These are phyloP conservation scores for Thelonectria blattea DNA, from an alignment of 2,329 filamentous ascomycete genomes.

Conservation along the genomic window DNA sequence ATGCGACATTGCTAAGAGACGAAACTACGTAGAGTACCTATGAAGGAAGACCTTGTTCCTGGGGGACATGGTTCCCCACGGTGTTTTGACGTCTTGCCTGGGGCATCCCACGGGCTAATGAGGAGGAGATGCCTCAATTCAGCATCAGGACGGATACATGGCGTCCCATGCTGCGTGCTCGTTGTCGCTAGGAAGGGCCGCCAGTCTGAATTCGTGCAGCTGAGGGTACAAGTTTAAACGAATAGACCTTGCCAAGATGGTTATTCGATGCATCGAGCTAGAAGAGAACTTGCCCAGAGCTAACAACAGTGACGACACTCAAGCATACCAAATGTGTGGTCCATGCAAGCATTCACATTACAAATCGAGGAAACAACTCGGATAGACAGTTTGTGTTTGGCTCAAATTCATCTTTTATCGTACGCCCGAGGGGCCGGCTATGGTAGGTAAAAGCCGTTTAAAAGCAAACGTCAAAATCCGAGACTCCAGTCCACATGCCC, in stretches of 20 bases:
- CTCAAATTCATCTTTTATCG: slow-evolving; percentile 47
- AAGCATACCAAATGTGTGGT: background rate
- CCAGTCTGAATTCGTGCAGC: background rate
- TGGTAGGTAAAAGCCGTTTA: slow-evolving; percentile 39
- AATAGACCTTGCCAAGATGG: background rate
- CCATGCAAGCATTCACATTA: background rate
- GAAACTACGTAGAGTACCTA: too few relatives aligned
- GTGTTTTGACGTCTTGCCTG: background rate
- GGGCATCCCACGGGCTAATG: background rate
- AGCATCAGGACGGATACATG: background rate
- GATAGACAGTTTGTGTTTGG: slow-evolving; percentile 39
- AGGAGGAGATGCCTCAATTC: background rate
- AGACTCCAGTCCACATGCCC: slow-evolving; percentile 40
- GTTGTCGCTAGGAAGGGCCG: background rate
- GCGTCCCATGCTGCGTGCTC: background rate
- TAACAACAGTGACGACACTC: background rate
- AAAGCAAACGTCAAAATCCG: slow-evolving; percentile 48
- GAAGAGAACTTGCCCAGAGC: background rate
- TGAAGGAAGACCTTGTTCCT: background rate
- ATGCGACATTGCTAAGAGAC: background rate
- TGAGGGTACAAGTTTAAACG: background rate
- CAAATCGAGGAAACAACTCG: slow-evolving; percentile 11
- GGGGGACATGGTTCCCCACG: slow-evolving; percentile 10
- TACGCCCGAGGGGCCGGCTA: slow-evolving; percentile 46
- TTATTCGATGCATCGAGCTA: background rate